Percentiles rank a stretch among this genome's conserved stretches.
Evolutionary conservation across 805 yeast species (phyloP).

Genomic region (Ogataea populi-albae): DNA sequence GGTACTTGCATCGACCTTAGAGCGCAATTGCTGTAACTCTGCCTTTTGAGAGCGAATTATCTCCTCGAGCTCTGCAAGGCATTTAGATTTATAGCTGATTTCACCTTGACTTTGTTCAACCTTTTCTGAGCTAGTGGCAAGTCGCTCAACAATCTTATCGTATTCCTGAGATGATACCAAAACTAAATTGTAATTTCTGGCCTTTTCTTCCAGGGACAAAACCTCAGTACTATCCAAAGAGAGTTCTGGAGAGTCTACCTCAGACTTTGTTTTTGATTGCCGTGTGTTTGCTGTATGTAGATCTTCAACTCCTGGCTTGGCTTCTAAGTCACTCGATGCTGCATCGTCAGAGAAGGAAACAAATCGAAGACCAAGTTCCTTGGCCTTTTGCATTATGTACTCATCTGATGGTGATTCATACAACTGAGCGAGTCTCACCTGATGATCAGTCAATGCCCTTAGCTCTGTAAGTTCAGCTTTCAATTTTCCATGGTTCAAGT

Average conservation of each 20-base stretch:
- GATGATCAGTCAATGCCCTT: constrained; percentile 21
- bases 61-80: constrained; percentile 2
- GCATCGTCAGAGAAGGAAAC: too few species aligned
- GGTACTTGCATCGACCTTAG: too few species aligned
- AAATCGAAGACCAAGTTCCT: constrained; percentile 14
- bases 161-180: constrained; percentile 5
- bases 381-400: constrained; percentile 26
- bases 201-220: constrained; percentile 25
- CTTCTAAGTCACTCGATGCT: too few species aligned
- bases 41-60: too few species aligned
- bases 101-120: too few species aligned
- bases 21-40: too few species aligned
- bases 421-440: constrained; percentile 11
- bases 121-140: too few species aligned
- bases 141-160: too few species aligned
- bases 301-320: too few species aligned
- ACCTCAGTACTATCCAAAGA: constrained; percentile 26
- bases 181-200: constrained; percentile 12
- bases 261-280: not conserved
- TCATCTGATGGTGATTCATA: constrained; percentile 29
- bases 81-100: not conserved
- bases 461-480: constrained; percentile 28
- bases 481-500: constrained; percentile 22
- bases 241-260: constrained; percentile 4
- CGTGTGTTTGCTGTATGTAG: too few species aligned